Evolutionary conservation across 2,329 filamentous ascomycete genomes (phyloP), one percentile per base, ranked within the genome.

Genomic region (Zopfia rhizophila): DNA sequence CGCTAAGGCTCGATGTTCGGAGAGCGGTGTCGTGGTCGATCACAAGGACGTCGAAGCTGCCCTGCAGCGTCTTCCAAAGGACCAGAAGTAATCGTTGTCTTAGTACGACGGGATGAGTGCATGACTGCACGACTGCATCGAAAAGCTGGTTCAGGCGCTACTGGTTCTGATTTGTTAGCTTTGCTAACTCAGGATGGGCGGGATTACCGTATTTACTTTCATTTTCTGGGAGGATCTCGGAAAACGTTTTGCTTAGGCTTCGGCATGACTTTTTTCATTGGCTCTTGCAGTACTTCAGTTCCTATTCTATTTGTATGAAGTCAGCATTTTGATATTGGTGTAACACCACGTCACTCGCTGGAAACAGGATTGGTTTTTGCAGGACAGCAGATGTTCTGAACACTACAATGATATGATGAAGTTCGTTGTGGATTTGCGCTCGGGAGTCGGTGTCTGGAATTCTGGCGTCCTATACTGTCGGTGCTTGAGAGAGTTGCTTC

Each of bases 1-100:
- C 55, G 90, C 92, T 70, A 99, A 99, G 77, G 94, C 94, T 46
- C 94, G 93, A 68, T 99, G 94, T 72, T 96, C 91, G 0, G 90
- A 96, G 58, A 88, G 82, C 13, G 93, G 94, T 12, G 90, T 95
- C 10, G 90, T 96, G 13, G 89, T 99, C 17, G 88, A 91, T 52
- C 87, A 96, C 74, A 84, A 85, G 42, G 92, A 97, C 63, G 96
- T 97, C 60, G 89, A 96, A 66, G 83, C 72, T 27, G 76, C 77
- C 4, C 69, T 80, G 40, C 72, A 75, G 62, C 75, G 75, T 38
- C 53, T 79, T 18, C 71, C 72, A 5, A 68, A 71, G 28, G 63
- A 70, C 21, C 63, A 68, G 43, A 36, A 29, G 35, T 29, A 21
- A 22, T 43, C 27, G n/a, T 29, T 27, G n/a, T 40, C 4, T 28